Conservation (phyloP, 1,284 basidiomycete genomes). For the Leucoagaricus sp. region DNA sequence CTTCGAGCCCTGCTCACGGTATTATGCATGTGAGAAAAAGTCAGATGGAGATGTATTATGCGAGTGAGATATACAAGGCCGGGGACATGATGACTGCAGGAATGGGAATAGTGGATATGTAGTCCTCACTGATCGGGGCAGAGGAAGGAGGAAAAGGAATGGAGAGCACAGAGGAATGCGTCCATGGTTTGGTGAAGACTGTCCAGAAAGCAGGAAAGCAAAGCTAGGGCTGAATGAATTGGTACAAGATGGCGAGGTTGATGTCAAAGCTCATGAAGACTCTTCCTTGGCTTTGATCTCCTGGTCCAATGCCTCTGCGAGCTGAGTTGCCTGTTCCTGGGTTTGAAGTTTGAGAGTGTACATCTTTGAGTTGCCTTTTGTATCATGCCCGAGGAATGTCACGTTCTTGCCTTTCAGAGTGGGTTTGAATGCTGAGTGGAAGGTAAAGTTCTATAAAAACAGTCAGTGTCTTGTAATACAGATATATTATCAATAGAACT, state of each 20-base stretch:
- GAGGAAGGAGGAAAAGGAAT: no score
- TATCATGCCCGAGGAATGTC: constrained; percentile 70
- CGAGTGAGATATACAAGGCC: background rate
- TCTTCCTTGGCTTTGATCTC: constrained; percentile 53
- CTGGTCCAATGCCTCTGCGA: constrained; percentile 62
- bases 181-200: no score
- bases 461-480: background rate
- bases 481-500: constrained; percentile 27
- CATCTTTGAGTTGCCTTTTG: constrained; percentile 49
- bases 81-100: background rate
- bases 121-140: no score
- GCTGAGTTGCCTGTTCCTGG: constrained; percentile 56
- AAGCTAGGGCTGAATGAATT: no score
- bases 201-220: no score
- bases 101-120: background rate
- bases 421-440: constrained; percentile 56
- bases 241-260: background rate
- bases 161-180: no score
- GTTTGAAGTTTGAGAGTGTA: constrained; percentile 68
- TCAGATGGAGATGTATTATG: background rate
- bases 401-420: constrained; percentile 52
- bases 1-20: background rate
- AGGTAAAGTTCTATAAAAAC: constrained; percentile 61
- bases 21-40: background rate
- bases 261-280: constrained; percentile 4